Conservation (phyloP, 148 eudicot genomes). For the Chenopodium formosanum region DNA sequence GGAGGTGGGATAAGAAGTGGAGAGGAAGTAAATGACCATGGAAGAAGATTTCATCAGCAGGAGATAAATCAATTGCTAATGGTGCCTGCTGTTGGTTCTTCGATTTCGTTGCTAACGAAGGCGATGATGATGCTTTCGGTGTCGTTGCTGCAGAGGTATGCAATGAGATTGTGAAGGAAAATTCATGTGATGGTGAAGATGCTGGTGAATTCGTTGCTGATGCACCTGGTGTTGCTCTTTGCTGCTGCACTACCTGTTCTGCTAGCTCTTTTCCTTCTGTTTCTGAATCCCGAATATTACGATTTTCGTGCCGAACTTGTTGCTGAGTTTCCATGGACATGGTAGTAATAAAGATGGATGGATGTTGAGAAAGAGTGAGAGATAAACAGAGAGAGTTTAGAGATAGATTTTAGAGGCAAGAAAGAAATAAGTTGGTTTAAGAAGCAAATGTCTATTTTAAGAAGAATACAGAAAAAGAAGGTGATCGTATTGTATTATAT, state of each 20-base stretch:
- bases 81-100: slow-evolving; percentile 3
- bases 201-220: slow-evolving; percentile 10
- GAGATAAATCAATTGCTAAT: slow-evolving; percentile 57
- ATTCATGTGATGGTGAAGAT: slow-evolving; percentile 51
- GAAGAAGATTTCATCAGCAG: slow-evolving; percentile 80
- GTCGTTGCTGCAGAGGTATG: slow-evolving; percentile 17
- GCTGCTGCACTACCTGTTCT: neutral
- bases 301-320: neutral
- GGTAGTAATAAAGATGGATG: slow-evolving; percentile 8
- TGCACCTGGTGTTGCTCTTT: slow-evolving; percentile 3
- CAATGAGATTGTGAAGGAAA: slow-evolving; percentile 47
- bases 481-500: neutral
- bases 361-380: neutral
- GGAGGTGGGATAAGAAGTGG: slow-evolving; percentile 59
- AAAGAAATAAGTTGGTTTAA: neutral
- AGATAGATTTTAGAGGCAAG: neutral
- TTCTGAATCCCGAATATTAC: neutral
- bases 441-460: slow-evolving; percentile 13
- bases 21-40: slow-evolving; percentile 79
- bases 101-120: neutral
- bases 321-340: slow-evolving; percentile 32
- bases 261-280: neutral
- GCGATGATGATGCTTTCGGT: neutral
- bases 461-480: neutral
- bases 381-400: neutral